phyloP scores from a whole-genome alignment of 768 basidiomycete species.

The Kwoniella botswanensis region DNA sequence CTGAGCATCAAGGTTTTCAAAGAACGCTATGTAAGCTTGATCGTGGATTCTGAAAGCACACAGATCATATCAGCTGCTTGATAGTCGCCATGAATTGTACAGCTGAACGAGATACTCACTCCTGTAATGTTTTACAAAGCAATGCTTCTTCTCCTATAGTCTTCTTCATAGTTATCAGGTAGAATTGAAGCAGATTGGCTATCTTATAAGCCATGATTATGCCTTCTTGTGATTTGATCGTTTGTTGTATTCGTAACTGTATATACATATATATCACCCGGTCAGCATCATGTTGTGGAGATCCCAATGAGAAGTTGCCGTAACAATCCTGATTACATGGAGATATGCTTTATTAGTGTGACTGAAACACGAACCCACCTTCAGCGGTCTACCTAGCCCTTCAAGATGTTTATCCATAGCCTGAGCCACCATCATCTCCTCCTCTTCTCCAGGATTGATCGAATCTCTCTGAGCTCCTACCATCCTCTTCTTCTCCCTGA shows the following conservation, averaged over 20 bases:
- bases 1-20: slow-evolving; percentile 83
- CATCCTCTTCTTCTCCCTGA: slow-evolving; percentile 73
- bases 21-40: slow-evolving; percentile 80
- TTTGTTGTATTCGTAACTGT: slow-evolving; percentile 88
- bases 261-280: background rate
- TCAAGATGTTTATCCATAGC: slow-evolving; percentile 80
- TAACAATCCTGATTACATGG: too few species aligned
- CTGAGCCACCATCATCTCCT: slow-evolving; percentile 78
- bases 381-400: slow-evolving; percentile 85
- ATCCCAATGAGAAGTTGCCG: too few species aligned
- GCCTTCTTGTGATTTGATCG: slow-evolving; percentile 89
- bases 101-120: slow-evolving; percentile 63
- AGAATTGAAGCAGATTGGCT: slow-evolving; percentile 93
- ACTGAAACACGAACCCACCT: slow-evolving; percentile 61
- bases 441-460: slow-evolving; percentile 61
- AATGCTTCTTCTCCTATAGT: slow-evolving; percentile 86
- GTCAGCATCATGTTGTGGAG: slow-evolving; percentile 1
- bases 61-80: too few species aligned
- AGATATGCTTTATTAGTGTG: too few species aligned
- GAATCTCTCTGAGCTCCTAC: slow-evolving; percentile 70
- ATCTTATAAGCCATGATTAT: slow-evolving; percentile 90
- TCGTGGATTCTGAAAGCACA: slow-evolving; percentile 70
- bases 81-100: too few species aligned
- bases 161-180: slow-evolving; percentile 85
- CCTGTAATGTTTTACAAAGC: slow-evolving; percentile 74